These are phyloP conservation scores for peach (Prunus persica) DNA, from an alignment of 306 rosid genomes.

Conservation along the genomic window DNA sequence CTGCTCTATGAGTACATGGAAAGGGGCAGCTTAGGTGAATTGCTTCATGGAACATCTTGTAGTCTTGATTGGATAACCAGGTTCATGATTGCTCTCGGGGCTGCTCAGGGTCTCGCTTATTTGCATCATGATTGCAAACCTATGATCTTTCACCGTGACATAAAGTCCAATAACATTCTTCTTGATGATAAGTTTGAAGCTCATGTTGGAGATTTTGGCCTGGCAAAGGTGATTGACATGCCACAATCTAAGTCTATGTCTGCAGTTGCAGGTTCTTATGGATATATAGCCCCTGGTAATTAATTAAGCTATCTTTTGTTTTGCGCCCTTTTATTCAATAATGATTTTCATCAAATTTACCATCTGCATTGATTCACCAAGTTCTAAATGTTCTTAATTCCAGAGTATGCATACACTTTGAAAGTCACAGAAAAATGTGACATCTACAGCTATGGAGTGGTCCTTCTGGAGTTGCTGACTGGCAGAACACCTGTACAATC, in stretches of 20 bases:
- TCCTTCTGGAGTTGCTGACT: constrained; percentile 76
- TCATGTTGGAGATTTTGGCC: constrained; percentile 90
- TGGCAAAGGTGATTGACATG: constrained; percentile 88
- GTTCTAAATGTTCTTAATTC: neutral
- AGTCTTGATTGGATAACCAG: constrained; percentile 70
- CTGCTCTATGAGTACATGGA: constrained; percentile 80
- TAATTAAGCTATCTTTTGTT: constrained; percentile 17
- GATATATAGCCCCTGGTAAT: constrained; percentile 86
- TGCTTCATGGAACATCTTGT: constrained; percentile 53
- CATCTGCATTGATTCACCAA: no score
- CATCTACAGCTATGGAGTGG: constrained; percentile 81
- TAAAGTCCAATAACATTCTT: constrained; percentile 81
- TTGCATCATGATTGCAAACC: constrained; percentile 92
- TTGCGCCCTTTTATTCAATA: neutral
- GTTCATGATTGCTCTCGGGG: constrained; percentile 79
- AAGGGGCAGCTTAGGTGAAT: constrained; percentile 84
- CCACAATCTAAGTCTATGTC: constrained; percentile 79
- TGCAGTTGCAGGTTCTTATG: constrained; percentile 94
- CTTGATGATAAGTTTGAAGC: constrained; percentile 79
- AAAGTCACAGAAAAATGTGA: constrained; percentile 85
- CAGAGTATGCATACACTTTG: constrained; percentile 92
- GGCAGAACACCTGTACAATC: constrained; percentile 77
- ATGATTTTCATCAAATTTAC: neutral
- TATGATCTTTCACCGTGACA: constrained; percentile 77
- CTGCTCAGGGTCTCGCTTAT: constrained; percentile 86